Percentiles rank a stretch among this genome's conserved stretches.
Evolutionary conservation across 352 stramenopile species (phyloP).

Genomic region (Phytophthora agathidicida): DNA sequence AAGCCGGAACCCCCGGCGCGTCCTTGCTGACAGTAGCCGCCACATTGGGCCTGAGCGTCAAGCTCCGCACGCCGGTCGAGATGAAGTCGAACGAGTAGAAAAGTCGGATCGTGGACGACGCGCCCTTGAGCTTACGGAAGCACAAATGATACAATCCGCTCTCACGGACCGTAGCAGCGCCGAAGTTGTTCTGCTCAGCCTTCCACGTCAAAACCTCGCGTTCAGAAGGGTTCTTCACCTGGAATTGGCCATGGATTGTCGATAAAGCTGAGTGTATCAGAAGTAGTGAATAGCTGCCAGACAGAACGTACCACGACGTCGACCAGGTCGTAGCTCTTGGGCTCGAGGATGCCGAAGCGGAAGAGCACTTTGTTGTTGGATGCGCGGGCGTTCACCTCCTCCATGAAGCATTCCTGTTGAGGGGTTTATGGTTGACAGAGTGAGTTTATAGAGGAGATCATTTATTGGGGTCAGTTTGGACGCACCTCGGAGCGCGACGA

Average conservation of each 20-base stretch:
- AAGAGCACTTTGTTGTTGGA: slow-evolving; percentile 69
- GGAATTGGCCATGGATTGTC: neutral
- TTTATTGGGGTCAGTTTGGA: neutral
- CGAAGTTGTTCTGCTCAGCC: slow-evolving; percentile 64
- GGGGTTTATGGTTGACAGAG: neutral
- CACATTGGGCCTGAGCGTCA: slow-evolving; percentile 68
- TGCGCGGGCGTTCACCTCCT: slow-evolving; percentile 58
- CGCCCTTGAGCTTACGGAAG: slow-evolving; percentile 68
- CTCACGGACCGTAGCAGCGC: slow-evolving; percentile 61
- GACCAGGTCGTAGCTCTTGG: slow-evolving; percentile 57
- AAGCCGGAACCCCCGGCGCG: slow-evolving; percentile 46
- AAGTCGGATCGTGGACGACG: slow-evolving; percentile 59
- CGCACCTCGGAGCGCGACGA: slow-evolving; percentile 45
- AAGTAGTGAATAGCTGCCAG: neutral
- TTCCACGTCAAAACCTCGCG: slow-evolving; percentile 61
- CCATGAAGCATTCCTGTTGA: slow-evolving; percentile 61
- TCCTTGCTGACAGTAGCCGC: slow-evolving; percentile 61
- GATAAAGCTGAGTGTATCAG: neutral
- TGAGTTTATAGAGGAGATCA: neutral
- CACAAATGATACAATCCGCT: slow-evolving; percentile 83
- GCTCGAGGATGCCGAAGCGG: slow-evolving; percentile 63
- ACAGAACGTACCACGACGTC: slow-evolving; percentile 48
- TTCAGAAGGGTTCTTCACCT: slow-evolving; percentile 67
- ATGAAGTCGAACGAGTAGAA: slow-evolving; percentile 89
- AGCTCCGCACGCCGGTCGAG: slow-evolving; percentile 52